Evolutionary conservation across 2,329 filamentous ascomycete genomes (phyloP), one percentile per base, ranked within the genome.

Genomic region (Metarhizium brunneum): DNA sequence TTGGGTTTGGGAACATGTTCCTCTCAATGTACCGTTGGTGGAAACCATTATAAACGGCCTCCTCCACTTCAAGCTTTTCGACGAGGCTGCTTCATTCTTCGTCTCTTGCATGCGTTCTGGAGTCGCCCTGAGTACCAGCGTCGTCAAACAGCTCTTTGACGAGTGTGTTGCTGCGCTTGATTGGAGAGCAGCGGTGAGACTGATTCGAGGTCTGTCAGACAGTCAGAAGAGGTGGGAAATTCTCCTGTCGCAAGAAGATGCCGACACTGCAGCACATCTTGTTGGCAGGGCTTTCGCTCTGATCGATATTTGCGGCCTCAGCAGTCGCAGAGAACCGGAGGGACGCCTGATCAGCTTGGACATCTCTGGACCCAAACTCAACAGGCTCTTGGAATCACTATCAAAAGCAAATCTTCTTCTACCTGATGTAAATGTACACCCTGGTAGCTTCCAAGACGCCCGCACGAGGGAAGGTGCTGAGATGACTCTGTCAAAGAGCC

Each of bases 21-120:
- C 63, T 4, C 61, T 80, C 16, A 68, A 68, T 42, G 66, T 65
- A 7, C 59, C 65, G 2, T 60, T 81, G 5, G 68, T 77, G 10
- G 73, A 81, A 57, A 67, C 72, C 51, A 68, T 81, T 3, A 68
- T 83, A 29, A 62, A 69, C 43, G 76, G 77, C 1, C 69, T 83
- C 52, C 63, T 83, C 10, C 70, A 74, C 43, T 76, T 81, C 47
- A 71, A 69, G 56, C 68, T 74, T 43, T 67, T 76, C 35, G 69
- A 71, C 13, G 70, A 78, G 40, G 78, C 77, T 2, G 72, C 71
- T 16, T 62, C 64, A 3, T 67, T 79, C 13, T 71, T 79, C 43
- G 62, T 72, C 42, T 63, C 69, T 1, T 72, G 69, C 47, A 63
- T 80, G 45, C 61, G 66, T 47, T 63, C 69, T 14, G 68, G 68